A percentile compares a stretch with the other conserved stretches of the same genome.
These are phyloP conservation scores for Gardenia jasminoides DNA, from an alignment of 257 asterid species.

Conservation along the genomic window DNA sequence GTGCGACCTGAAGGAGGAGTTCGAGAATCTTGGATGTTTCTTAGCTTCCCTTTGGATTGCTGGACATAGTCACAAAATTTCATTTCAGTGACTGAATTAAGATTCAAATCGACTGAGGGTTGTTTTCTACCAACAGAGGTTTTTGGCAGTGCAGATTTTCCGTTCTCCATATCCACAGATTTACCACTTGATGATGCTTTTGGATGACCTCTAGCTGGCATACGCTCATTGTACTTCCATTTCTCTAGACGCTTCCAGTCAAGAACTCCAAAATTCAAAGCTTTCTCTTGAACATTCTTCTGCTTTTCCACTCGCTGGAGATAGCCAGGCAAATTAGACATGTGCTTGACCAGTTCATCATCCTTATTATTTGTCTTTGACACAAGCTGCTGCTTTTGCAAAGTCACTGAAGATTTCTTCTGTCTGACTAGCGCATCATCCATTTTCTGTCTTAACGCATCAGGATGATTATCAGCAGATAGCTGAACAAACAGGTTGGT, in stretches of 20 bases:
- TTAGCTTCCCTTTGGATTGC: conserved; percentile 37
- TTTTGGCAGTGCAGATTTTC: conserved; percentile 32
- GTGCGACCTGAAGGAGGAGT: conserved; percentile 32
- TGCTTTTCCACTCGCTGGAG: conserved; percentile 68
- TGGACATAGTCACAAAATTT: conserved; percentile 26
- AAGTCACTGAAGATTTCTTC: conserved; percentile 33
- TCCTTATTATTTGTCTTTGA: conserved; percentile 35
- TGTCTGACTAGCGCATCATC: conserved; percentile 29
- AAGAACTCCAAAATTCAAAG: conserved; percentile 89
- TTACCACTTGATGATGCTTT: conserved; percentile 41
- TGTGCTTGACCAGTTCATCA: conserved; percentile 83
- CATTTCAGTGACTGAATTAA: conserved; percentile 29
- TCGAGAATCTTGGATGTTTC: conserved; percentile 33
- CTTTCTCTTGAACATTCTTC: conserved; percentile 66
- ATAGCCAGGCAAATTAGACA: conserved; percentile 86
- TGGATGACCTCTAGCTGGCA: conserved; percentile 48
- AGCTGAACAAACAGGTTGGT: conserved; percentile 45
- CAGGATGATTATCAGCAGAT: conserved; percentile 26
- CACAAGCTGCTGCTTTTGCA: conserved; percentile 27
- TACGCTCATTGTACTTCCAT: conserved; percentile 76
- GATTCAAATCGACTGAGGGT: conserved; percentile 24
- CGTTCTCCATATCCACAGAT: conserved; percentile 34
- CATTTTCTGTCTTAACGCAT: conserved; percentile 28
- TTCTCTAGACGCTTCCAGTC: conserved; percentile 86
- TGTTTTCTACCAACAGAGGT: conserved; percentile 32